A percentile compares a stretch with the other conserved stretches of the same genome.
phyloP scores from a whole-genome alignment of 345 rosid genomes.

The Pelargonium nanum region DNA sequence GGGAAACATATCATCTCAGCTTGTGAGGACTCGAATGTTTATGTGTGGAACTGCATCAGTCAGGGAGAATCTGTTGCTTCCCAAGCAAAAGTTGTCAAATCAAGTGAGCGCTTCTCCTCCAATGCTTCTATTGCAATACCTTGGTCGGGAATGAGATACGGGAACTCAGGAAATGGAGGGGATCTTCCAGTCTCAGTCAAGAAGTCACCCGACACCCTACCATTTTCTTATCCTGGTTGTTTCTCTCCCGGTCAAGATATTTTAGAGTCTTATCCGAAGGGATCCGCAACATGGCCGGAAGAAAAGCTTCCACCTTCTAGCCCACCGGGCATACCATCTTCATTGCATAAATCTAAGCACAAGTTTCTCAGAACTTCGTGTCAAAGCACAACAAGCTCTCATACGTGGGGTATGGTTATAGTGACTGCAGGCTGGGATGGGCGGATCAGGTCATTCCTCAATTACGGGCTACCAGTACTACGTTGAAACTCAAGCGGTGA shows the following conservation, averaged over 20 bases:
- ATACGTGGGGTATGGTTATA: slow-evolving; percentile 84
- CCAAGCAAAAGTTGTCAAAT: slow-evolving; percentile 37
- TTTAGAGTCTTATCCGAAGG: slow-evolving; percentile 64
- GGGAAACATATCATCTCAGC: slow-evolving; percentile 82
- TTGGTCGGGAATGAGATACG: slow-evolving; percentile 54
- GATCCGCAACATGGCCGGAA: slow-evolving; percentile 94
- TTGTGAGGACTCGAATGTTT: slow-evolving; percentile 67
- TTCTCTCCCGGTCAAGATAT: slow-evolving; percentile 52
- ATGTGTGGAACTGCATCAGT: slow-evolving; percentile 54
- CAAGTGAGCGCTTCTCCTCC: slow-evolving; percentile 64
- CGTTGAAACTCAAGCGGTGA: slow-evolving; percentile 25
- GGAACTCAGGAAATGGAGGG: slow-evolving; percentile 18
- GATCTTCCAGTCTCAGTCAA: slow-evolving; percentile 12
- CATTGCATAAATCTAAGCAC: slow-evolving; percentile 53
- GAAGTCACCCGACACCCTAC: slow-evolving; percentile 20
- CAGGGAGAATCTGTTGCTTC: slow-evolving; percentile 20
- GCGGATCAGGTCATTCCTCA: slow-evolving; percentile 75
- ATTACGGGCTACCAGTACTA: slow-evolving; percentile 73
- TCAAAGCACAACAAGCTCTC: slow-evolving; percentile 51
- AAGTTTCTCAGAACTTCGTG: slow-evolving; percentile 59
- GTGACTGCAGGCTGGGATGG: slow-evolving; percentile 96
- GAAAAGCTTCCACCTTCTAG: slow-evolving; percentile 61
- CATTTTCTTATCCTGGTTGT: slow-evolving; percentile 35
- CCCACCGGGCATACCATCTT: slow-evolving; percentile 24
- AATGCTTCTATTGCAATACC: slow-evolving; percentile 72